phyloP scores from a whole-genome alignment of 768 basidiomycete species.

The Boletales sp. region DNA sequence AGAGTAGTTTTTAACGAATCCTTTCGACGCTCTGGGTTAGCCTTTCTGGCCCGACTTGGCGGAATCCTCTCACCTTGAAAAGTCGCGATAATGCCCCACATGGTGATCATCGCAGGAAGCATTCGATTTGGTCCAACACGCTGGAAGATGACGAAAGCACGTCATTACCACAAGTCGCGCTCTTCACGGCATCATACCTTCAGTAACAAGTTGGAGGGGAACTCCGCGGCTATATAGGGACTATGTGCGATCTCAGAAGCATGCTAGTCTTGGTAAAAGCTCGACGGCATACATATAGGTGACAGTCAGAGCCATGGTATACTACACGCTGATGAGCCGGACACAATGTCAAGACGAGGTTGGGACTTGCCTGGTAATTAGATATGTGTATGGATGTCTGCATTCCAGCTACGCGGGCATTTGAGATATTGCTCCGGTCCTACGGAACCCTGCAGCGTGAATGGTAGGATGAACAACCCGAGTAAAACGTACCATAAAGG shows the following conservation, averaged over 20 bases:
- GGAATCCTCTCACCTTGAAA: slow-evolving; percentile 44
- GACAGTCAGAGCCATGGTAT: slow-evolving; percentile 31
- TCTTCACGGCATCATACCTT: slow-evolving; percentile 30
- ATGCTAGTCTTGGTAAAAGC: not conserved
- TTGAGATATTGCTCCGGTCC: slow-evolving; percentile 48
- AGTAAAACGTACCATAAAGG: slow-evolving; percentile 45
- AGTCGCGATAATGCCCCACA: slow-evolving; percentile 64
- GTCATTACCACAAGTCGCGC: not conserved
- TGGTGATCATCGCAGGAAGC: slow-evolving; percentile 56
- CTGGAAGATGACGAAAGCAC: slow-evolving; percentile 10
- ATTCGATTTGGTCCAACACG: slow-evolving; percentile 49
- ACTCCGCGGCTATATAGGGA: slow-evolving; percentile 51
- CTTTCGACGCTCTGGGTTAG: slow-evolving; percentile 19
- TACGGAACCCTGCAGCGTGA: slow-evolving; percentile 2
- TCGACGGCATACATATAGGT: slow-evolving; percentile 19
- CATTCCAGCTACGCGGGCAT: slow-evolving; percentile 60
- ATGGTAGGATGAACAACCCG: not conserved
- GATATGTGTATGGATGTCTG: slow-evolving; percentile 44
- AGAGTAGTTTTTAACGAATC: slow-evolving; percentile 45
- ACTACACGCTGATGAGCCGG: slow-evolving; percentile 18
- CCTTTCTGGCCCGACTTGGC: not conserved
- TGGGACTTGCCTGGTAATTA: slow-evolving; percentile 21
- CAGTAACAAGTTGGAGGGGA: slow-evolving; percentile 57
- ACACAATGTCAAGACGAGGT: not conserved
- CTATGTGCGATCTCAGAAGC: slow-evolving; percentile 10